Conservation (phyloP, 148 eudicot species). For the Arbutus unedo region DNA sequence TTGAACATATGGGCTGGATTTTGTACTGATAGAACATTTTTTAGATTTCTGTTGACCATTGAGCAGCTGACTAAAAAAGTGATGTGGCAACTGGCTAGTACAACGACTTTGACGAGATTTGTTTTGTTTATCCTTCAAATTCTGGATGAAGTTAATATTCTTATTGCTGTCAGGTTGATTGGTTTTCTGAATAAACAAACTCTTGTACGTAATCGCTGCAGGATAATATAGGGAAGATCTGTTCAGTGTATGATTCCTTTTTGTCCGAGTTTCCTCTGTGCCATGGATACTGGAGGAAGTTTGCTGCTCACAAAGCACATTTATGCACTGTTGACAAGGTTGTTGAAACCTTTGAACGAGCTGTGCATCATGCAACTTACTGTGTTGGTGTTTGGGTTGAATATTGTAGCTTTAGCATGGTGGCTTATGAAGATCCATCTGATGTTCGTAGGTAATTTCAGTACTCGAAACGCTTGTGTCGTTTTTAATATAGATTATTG, state of each 20-base stretch:
- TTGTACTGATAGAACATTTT: not conserved
- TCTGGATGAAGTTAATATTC: conserved; percentile 6
- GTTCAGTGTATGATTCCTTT: conserved; percentile 65
- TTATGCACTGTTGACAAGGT: conserved; percentile 48
- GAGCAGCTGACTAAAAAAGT: not conserved
- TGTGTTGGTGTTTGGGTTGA: conserved; percentile 81
- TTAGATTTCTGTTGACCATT: not conserved
- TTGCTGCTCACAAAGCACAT: conserved; percentile 65
- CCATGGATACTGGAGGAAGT: conserved; percentile 81
- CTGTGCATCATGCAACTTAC: conserved; percentile 49
- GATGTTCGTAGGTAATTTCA: conserved; percentile 69
- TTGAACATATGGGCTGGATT: not conserved
- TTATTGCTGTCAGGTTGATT: conserved; percentile 12
- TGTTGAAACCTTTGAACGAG: conserved; percentile 63
- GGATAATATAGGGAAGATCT: conserved; percentile 65
- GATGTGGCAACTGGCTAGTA: not conserved
- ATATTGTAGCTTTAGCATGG: conserved; percentile 66
- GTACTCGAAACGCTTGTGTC: not conserved
- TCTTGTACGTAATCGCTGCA: conserved; percentile 31
- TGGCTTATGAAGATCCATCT: conserved; percentile 57
- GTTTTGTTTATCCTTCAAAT: not conserved
- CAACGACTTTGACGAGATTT: not conserved
- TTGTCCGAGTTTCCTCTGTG: conserved; percentile 77
- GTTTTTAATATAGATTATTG: not conserved
- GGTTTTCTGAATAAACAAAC: not conserved